phyloP scores from a whole-genome alignment of 2,329 filamentous ascomycete genomes.

The Ceratocystis albifundus region DNA sequence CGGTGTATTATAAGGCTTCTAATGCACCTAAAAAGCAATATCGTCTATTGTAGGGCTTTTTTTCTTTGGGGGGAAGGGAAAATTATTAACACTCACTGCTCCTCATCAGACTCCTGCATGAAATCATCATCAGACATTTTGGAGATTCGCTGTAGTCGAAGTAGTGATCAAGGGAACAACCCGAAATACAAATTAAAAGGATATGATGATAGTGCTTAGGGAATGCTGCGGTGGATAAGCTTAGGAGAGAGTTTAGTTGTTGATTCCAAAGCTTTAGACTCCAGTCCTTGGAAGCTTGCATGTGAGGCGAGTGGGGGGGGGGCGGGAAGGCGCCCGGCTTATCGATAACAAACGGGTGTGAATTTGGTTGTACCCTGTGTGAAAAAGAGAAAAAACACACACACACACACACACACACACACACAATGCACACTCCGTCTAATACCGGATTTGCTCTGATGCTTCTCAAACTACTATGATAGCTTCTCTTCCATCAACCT shows the following conservation, averaged over 20 bases:
- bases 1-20: background rate
- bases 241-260: background rate
- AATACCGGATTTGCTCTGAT: no score
- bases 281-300: background rate
- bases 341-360: background rate
- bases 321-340: no score
- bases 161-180: background rate
- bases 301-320: background rate
- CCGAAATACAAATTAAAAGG: background rate
- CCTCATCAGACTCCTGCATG: slow-evolving; percentile 40
- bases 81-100: slow-evolving; percentile 30
- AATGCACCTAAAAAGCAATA: background rate
- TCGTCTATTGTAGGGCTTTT: background rate
- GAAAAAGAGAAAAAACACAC: no score
- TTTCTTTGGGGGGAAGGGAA: no score
- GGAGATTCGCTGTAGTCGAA: slow-evolving; percentile 6
- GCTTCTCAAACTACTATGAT: no score
- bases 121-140: slow-evolving; percentile 44
- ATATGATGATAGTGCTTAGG: background rate
- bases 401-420: no score
- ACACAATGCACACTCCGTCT: no score
- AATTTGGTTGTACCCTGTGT: background rate
- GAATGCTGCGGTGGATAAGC: background rate
- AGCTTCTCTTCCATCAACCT: background rate
- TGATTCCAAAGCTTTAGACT: background rate